Percentiles rank a stretch among this genome's conserved stretches.
Evolutionary conservation across 306 rosid species (phyloP).

Genomic region (Cicer bijugum): DNA sequence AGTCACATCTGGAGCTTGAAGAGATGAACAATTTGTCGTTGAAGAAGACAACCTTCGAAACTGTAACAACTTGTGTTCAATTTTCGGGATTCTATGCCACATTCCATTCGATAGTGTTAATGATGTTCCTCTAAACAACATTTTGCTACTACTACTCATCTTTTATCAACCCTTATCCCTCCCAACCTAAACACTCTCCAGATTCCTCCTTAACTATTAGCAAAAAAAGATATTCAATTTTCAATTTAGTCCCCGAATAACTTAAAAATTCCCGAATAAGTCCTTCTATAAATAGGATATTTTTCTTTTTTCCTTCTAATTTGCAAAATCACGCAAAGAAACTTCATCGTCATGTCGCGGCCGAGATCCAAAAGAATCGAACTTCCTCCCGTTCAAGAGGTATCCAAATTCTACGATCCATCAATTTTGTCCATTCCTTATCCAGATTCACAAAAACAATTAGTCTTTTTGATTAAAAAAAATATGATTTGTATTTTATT

Average conservation of each 20-base stretch:
- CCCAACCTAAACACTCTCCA: not conserved
- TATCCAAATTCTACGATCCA: not conserved
- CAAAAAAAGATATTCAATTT: conserved; percentile 35
- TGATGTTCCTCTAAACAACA: conserved; percentile 43
- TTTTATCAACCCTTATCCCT: conserved; percentile 34
- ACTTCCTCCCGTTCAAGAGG: conserved; percentile 90
- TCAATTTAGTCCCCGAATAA: conserved; percentile 41
- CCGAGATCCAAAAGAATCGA: conserved; percentile 65
- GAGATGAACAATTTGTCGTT: conserved; percentile 49
- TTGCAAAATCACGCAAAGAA: conserved; percentile 41
- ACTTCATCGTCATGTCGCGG: conserved; percentile 60
- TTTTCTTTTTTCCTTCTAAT: not conserved
- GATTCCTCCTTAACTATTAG: not conserved
- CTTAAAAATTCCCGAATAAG: not conserved
- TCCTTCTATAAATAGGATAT: conserved; percentile 16
- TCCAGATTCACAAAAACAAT: not conserved
- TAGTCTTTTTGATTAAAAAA: not conserved
- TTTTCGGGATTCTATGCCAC: conserved; percentile 1
- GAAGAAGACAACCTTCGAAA: conserved; percentile 45
- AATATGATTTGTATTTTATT: not conserved
- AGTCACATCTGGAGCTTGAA: conserved; percentile 68
- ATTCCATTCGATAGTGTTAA: conserved; percentile 8
- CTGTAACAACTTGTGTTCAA: conserved; percentile 32
- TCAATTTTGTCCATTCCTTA: conserved; percentile 7
- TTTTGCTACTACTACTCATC: conserved; percentile 41